These are phyloP conservation scores for Maudiozyma humilis DNA, from an alignment of 1,139 yeast genomes.

Conservation along the genomic window DNA sequence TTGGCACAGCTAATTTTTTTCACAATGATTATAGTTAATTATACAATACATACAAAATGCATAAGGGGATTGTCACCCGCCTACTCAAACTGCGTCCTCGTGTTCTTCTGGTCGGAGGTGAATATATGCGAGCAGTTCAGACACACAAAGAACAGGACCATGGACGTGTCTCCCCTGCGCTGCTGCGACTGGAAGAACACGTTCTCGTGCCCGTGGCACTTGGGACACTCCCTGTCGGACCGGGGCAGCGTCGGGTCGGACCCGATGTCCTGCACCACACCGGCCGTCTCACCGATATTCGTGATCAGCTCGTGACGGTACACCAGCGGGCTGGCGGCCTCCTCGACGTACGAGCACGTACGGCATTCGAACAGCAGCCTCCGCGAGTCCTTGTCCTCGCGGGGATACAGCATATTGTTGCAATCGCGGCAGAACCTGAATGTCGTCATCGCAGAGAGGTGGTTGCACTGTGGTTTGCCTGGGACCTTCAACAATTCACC, in stretches of 20 bases:
- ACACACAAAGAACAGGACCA: constrained; percentile 93
- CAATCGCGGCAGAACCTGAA: constrained; percentile 90
- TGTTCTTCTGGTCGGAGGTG: constrained; percentile 33
- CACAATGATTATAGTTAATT: not conserved
- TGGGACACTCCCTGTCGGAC: constrained; percentile 87
- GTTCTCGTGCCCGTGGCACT: constrained; percentile 79
- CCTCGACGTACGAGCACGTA: constrained; percentile 88
- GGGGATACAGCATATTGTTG: constrained; percentile 98
- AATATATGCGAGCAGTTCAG: constrained; percentile 76
- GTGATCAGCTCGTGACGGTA: constrained; percentile 90
- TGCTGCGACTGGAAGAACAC: constrained; percentile 97
- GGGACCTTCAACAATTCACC: no score
- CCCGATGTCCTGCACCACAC: constrained; percentile 94
- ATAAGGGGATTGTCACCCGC: no score
- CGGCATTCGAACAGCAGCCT: constrained; percentile 86
- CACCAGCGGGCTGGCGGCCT: constrained; percentile 82
- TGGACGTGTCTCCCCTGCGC: constrained; percentile 86
- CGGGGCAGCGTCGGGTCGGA: constrained; percentile 94
- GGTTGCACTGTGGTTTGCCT: no score
- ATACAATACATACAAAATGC: not conserved
- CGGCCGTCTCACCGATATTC: constrained; percentile 85
- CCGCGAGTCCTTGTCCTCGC: constrained; percentile 69
- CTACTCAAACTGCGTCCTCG: constrained; percentile 29
- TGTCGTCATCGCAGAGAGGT: constrained; percentile 53
- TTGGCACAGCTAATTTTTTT: not conserved